phyloP scores from a whole-genome alignment of 73 alveolate genomes.

The Tetrahymena borealis region DNA sequence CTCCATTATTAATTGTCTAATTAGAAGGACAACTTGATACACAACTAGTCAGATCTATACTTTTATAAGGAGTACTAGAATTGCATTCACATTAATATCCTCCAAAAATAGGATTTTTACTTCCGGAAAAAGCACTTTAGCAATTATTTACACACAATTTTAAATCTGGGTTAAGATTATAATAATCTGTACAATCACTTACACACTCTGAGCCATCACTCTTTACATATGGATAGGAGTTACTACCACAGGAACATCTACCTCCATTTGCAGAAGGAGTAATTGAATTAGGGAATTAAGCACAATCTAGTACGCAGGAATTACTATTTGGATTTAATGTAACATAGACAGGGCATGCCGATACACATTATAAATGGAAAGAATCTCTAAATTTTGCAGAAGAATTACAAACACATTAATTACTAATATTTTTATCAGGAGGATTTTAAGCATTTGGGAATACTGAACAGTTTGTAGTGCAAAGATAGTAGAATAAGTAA shows the following conservation, averaged over 20 bases:
- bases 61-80: background rate
- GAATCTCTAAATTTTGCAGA: background rate
- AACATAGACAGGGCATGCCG: background rate
- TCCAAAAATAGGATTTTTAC: background rate
- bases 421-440: background rate
- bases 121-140: background rate
- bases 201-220: background rate
- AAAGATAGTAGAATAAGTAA: background rate
- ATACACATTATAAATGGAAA: background rate
- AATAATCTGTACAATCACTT: background rate
- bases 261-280: background rate
- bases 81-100: background rate
- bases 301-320: background rate
- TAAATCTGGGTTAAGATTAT: background rate
- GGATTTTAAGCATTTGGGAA: background rate
- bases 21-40: background rate
- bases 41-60: background rate
- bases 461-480: background rate
- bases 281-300: background rate
- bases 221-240: background rate
- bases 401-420: background rate
- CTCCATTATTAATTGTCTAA: background rate
- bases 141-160: background rate
- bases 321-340: background rate
- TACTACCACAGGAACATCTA: background rate